Evolutionary conservation across 306 rosid genomes (phyloP).

Genomic region (Mimosa bimucronata): DNA sequence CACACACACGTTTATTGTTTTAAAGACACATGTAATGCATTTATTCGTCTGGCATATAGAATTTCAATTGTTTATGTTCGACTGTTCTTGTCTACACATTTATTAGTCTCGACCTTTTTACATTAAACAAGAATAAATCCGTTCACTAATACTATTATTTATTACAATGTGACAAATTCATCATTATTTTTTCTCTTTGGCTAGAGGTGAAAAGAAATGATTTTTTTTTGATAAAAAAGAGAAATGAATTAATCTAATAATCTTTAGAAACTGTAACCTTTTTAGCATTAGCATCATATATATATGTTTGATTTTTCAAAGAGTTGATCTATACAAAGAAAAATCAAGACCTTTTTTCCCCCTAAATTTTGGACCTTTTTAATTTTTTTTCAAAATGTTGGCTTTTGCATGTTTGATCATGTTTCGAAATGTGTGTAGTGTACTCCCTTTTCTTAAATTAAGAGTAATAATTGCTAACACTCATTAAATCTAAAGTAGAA

Average conservation of each 20-base stretch:
- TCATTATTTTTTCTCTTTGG: not conserved
- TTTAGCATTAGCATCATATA: not conserved
- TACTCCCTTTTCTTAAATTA: too few relatives aligned
- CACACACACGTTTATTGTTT: not conserved
- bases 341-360: too few relatives aligned
- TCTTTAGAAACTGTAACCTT: not conserved
- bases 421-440: too few relatives aligned
- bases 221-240: too few relatives aligned
- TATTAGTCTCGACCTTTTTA: not conserved
- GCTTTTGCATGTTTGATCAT: too few relatives aligned
- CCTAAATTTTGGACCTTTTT: too few relatives aligned
- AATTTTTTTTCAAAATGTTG: too few relatives aligned
- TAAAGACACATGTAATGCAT: not conserved
- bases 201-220: too few relatives aligned
- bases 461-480: too few relatives aligned
- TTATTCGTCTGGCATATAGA: not conserved
- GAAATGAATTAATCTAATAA: not conserved
- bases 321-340: too few relatives aligned
- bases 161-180: not conserved
- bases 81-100: not conserved
- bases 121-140: not conserved
- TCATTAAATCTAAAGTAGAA: too few relatives aligned
- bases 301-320: too few relatives aligned
- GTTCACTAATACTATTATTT: not conserved
- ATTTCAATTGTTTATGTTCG: not conserved